phyloP scores from a whole-genome alignment of 441 rosid genomes.

The Corymbia citriodora region DNA sequence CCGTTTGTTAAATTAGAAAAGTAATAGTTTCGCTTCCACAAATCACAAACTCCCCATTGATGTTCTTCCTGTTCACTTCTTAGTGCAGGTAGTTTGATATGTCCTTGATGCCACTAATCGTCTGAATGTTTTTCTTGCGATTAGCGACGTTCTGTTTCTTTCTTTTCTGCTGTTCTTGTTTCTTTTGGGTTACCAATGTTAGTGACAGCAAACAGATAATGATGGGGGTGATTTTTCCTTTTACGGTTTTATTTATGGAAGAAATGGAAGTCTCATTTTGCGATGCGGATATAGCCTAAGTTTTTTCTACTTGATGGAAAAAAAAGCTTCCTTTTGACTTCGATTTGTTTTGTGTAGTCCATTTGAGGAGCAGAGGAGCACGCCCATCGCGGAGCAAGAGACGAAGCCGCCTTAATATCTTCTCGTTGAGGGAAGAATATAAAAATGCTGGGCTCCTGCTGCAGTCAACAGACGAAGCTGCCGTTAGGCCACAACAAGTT shows the following conservation, averaged over 20 bases:
- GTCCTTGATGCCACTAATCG: neutral
- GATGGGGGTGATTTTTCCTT: neutral
- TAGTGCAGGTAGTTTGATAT: neutral
- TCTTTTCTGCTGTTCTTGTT: neutral
- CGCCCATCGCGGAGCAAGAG: neutral
- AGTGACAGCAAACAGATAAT: neutral
- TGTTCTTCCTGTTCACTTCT: neutral
- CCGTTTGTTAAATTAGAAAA: neutral
- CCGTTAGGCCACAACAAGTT: constrained; percentile 14
- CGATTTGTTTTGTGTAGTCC: neutral
- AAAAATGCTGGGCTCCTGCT: constrained; percentile 21
- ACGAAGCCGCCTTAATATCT: neutral
- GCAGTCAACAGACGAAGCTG: constrained; percentile 10
- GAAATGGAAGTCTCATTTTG: neutral
- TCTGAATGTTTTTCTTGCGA: neutral
- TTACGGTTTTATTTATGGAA: neutral
- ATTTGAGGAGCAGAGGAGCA: neutral
- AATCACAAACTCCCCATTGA: neutral
- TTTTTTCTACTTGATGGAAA: neutral
- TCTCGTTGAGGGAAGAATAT: neutral
- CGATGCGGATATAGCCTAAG: neutral
- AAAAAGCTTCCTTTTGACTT: neutral
- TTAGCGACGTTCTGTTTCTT: neutral
- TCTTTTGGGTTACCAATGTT: neutral
- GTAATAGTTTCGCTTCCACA: neutral